Base-by-base conservation (phyloP, 306 rosid genomes). In the Canavalia ensiformis region DNA sequence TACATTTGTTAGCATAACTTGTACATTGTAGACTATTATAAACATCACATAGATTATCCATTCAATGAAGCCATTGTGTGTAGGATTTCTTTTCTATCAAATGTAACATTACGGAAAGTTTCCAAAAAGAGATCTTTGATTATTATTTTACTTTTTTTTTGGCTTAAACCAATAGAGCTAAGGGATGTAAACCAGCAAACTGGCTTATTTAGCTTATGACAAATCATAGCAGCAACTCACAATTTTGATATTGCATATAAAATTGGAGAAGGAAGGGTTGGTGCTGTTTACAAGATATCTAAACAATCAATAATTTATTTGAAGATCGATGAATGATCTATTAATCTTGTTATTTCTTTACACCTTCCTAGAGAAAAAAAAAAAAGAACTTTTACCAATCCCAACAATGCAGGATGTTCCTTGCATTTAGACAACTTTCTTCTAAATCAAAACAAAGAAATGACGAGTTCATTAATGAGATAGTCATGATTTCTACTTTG, bases 401-500 rank as follows among this genome's bases (percentile, higher is more conserved):
- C 18, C 13, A 41, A 41, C 65, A 84, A 60, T 83, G 77, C 68
- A 91, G 97, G 97, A 94, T 28, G 54, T 84, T 63, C 86, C 89
- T 33, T 68, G 97, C 92, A 60, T 92, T 91, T 9, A 91, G 90
- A 73, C 88, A 91, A 51, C 90, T 91, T 31, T 91, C 93, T 18
- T 18, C 25, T 18, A 18, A 18, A 18, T 18, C 25, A 18, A 18
- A 18, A 18, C 25, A 18, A 18, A 18, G 25, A 18, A 18, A 18
- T 18, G 25, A 18, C 25, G 25, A 18, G 25, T 18, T 18, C 25
- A 18, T 54, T 31, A 89, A 82, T 46, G 96, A 91, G 84, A 83
- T 91, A 41, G 96, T 93, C 72, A 58, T 87, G 83, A 89, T 91
- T 75, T 89, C 96, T 70, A 88, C 91, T 72, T 76, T 91, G 81